Evolutionary conservation across 2,329 filamentous ascomycete genomes (phyloP).

Genomic region (Thermomyces lanuginosus): DNA sequence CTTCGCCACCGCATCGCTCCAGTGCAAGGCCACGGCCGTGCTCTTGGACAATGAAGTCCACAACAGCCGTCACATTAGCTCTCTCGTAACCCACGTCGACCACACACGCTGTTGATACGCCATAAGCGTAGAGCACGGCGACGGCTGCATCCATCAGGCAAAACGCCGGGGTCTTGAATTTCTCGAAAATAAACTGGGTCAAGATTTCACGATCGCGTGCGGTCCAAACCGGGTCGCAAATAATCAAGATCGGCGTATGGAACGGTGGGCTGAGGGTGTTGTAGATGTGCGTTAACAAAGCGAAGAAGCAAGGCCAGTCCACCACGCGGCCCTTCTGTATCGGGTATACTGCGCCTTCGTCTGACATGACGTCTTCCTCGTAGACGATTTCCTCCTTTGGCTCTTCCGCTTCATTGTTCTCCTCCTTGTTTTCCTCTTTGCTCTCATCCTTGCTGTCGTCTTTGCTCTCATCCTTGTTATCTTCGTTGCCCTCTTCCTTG

Average conservation of each 20-base stretch:
- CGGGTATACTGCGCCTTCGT: constrained; percentile 81
- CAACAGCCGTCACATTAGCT: constrained; percentile 79
- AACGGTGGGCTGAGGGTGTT: constrained; percentile 76
- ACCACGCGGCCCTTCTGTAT: constrained; percentile 66
- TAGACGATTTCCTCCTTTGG: constrained; percentile 42
- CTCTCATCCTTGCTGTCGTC: constrained; percentile 3
- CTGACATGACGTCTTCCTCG: constrained; percentile 75
- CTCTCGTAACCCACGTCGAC: constrained; percentile 86
- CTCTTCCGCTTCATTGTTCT: constrained; percentile 10
- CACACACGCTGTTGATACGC: constrained; percentile 63
- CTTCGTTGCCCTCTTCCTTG: constrained; percentile 8
- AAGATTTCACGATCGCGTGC: constrained; percentile 72
- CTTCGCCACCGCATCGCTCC: constrained; percentile 63
- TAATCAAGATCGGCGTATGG: constrained; percentile 83
- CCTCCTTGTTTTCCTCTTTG: constrained; percentile 7
- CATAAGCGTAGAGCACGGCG: constrained; percentile 68
- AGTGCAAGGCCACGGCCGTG: constrained; percentile 45
- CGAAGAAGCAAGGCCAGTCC: constrained; percentile 85
- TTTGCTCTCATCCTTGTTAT: no score
- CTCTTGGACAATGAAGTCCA: constrained; percentile 63
- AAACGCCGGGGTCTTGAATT: constrained; percentile 85
- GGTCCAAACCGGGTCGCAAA: constrained; percentile 81
- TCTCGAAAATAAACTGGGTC: constrained; percentile 91
- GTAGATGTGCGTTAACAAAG: constrained; percentile 83
- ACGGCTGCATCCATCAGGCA: constrained; percentile 79